Conservation (phyloP, 2,329 filamentous ascomycete genomes). For the Nemania abortiva region DNA sequence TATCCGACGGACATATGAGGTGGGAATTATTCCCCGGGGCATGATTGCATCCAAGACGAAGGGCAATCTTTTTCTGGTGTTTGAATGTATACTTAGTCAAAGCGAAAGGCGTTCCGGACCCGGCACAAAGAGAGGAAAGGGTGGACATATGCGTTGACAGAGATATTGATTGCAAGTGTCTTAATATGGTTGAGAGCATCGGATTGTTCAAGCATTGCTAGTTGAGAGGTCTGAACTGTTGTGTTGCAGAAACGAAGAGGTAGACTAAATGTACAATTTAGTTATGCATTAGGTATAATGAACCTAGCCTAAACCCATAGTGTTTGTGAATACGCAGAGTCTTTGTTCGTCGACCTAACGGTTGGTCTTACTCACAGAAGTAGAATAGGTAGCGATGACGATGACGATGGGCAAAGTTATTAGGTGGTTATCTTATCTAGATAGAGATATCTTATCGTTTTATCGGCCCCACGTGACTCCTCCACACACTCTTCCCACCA, state of each 20-base stretch:
- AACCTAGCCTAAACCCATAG: background rate
- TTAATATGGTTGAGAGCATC: conserved; percentile 10
- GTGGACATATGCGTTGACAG: conserved; percentile 23
- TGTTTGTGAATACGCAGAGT: too few relatives aligned
- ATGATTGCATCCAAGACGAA: conserved; percentile 33
- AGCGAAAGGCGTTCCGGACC: conserved; percentile 43
- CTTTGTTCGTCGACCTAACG: too few relatives aligned
- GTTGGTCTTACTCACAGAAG: background rate
- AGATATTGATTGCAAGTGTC: conserved; percentile 7
- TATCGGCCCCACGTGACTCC: conserved; percentile 30
- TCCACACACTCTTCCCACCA: conserved; percentile 19
- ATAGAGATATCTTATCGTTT: conserved; percentile 1
- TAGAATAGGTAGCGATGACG: background rate
- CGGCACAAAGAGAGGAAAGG: conserved; percentile 30
- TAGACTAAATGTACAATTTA: background rate
- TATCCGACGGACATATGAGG: background rate
- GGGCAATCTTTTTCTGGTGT: conserved; percentile 33
- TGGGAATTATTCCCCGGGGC: conserved; percentile 7
- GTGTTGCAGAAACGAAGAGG: background rate
- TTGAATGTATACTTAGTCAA: conserved; percentile 35
- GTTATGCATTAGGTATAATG: background rate
- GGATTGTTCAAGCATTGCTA: background rate
- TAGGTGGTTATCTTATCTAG: background rate
- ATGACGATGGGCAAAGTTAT: background rate
- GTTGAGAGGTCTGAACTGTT: background rate